Conservation (phyloP, 805 yeast genomes). For the Candida dajiaensis region DNA sequence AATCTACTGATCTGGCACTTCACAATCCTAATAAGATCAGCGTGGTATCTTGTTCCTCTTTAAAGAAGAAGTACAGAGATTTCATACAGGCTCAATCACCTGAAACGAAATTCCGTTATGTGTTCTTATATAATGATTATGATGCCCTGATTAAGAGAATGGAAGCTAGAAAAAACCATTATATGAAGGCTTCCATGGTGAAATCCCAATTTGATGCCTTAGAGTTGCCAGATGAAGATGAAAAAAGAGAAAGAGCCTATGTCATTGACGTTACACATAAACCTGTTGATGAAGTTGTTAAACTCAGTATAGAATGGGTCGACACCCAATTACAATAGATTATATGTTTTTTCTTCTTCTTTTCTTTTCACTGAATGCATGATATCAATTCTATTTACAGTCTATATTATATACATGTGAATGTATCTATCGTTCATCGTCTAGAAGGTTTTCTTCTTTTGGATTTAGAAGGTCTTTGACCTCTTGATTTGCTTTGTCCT, state of each 20-base stretch:
- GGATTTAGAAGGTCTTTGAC: neutral
- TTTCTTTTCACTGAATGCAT: too few relatives aligned
- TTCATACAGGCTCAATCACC: conserved; percentile 36
- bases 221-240: conserved; percentile 55
- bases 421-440: neutral
- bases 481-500: neutral
- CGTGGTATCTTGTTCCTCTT: conserved; percentile 79
- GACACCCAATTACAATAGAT: neutral
- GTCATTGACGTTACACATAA: conserved; percentile 27
- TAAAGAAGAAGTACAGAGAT: conserved; percentile 71
- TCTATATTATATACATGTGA: neutral
- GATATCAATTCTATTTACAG: neutral
- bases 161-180: conserved; percentile 63
- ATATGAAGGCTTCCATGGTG: conserved; percentile 84
- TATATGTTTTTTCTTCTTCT: too few relatives aligned
- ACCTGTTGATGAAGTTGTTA: conserved; percentile 11
- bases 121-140: conserved; percentile 61
- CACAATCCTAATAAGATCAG: conserved; percentile 25
- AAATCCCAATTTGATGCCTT: conserved; percentile 68
- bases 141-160: conserved; percentile 61
- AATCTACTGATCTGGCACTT: conserved; percentile 34
- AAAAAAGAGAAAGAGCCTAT: conserved; percentile 23
- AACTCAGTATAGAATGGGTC: conserved; percentile 8
- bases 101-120: conserved; percentile 43
- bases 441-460: neutral